A percentile compares a stretch with the other conserved stretches of the same genome.
Evolutionary conservation across 208 protist genomes (phyloP).

Genomic region (Angomonas deanei): DNA sequence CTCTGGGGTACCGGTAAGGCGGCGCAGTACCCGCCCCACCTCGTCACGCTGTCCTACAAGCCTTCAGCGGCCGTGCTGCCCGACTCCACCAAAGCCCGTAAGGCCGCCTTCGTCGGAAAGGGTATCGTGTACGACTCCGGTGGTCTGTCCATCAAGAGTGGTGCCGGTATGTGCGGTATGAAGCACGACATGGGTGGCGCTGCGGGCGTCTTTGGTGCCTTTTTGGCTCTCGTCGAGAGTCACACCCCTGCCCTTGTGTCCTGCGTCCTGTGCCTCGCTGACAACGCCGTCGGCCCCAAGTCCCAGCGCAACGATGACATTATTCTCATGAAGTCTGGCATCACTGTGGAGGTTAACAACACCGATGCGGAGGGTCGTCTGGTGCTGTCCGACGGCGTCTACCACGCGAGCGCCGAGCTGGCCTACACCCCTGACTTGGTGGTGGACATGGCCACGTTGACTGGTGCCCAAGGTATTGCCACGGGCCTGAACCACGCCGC

Average conservation of each 20-base stretch:
- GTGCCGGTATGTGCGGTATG: constrained; percentile 80
- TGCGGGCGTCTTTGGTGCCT: constrained; percentile 74
- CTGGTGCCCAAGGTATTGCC: constrained; percentile 83
- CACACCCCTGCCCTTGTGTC: constrained; percentile 35
- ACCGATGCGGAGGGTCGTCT: constrained; percentile 91
- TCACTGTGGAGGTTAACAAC: constrained; percentile 92
- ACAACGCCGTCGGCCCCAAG: constrained; percentile 80
- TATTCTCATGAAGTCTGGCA: constrained; percentile 77
- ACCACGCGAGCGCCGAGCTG: constrained; percentile 77
- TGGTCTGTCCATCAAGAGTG: constrained; percentile 80
- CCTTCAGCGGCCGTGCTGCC: constrained; percentile 38
- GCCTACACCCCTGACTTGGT: constrained; percentile 72
- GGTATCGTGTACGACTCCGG: constrained; percentile 92
- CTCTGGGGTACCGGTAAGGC: constrained; percentile 82
- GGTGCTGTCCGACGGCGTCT: constrained; percentile 87
- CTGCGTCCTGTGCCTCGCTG: constrained; percentile 76
- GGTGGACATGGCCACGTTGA: constrained; percentile 91
- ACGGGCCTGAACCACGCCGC: constrained; percentile 77
- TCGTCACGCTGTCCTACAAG: constrained; percentile 79
- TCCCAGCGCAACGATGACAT: constrained; percentile 88
- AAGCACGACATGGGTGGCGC: constrained; percentile 92
- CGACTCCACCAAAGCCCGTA: constrained; percentile 18
- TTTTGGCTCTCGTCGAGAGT: constrained; percentile 53
- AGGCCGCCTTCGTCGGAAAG: constrained; percentile 85
- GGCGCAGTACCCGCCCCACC: constrained; percentile 73